Conservation (phyloP, 2,329 filamentous ascomycete species). For the Fusarium begoniae region DNA sequence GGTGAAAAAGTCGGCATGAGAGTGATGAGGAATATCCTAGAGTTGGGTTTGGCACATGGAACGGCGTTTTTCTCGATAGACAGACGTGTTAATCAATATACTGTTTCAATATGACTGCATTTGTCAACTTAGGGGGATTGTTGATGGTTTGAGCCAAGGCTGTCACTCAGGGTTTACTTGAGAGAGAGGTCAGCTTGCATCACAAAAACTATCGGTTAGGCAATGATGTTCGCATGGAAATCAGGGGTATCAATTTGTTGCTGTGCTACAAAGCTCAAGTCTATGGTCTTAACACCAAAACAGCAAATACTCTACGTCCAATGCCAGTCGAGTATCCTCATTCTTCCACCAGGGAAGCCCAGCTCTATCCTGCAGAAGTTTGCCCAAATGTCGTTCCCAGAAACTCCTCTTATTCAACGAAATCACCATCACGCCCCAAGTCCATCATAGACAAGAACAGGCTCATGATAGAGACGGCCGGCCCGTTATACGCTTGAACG, state of each 20-base stretch:
- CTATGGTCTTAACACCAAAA: neutral
- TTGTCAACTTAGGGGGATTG: neutral
- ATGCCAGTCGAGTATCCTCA: neutral
- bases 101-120: conserved; percentile 2
- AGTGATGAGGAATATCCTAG: conserved; percentile 25
- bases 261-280: neutral
- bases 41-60: conserved; percentile 33
- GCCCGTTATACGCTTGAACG: neutral
- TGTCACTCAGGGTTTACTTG: neutral
- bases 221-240: neutral
- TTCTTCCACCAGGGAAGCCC: neutral
- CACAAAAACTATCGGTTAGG: too few species aligned
- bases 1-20: conserved; percentile 47
- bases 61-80: conserved; percentile 40
- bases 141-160: neutral
- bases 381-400: neutral
- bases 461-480: neutral
- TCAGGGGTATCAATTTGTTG: neutral
- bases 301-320: neutral
- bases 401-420: neutral
- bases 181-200: too few species aligned
- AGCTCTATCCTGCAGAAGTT: neutral
- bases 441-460: neutral
- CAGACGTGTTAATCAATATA: conserved; percentile 29
- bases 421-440: neutral